Evolutionary conservation across 306 rosid genomes (phyloP), one percentile per base, ranked within the genome.

Genomic region (Delonix regia): DNA sequence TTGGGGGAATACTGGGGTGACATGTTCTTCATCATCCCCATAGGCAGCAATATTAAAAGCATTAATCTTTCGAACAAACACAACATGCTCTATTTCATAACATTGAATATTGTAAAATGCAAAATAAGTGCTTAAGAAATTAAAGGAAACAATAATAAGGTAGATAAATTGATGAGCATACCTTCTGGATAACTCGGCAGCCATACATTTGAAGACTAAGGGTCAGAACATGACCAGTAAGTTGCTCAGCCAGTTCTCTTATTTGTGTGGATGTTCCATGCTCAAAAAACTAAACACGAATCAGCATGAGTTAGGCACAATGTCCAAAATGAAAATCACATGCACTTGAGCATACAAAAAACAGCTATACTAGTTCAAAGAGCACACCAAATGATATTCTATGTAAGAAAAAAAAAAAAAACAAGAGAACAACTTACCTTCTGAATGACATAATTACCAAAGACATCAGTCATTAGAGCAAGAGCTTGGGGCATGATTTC

Each of bases 161-260:
- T 9, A 45, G 75, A 56, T 21, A 79, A 85, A 75, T 53, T 63
- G 51, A 66, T 25, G 16, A 42, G 27, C 79, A 49, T 80, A 94
- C 97, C 97, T 92, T 94, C 84, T 94, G 99, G 84, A 94, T 94
- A 83, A 94, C 99, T 25, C 99, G 92, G 80, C 99, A 94, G 69
- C 99, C 99, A 87, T 94, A 94, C 99, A 94, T 94, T 79, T 94
- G 99, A 83, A 94, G 99, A 89, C 97, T 87, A 45, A 92, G 89
- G 45, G 93, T 89, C 78, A 94, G 91, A 71, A 94, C 97, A 64
- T 94, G 95, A 61, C 87, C 87, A 12, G 90, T 83, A 79, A 94
- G 97, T 64, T 94, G 93, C 83, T 94, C 91, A 67, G 97, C 99
- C 83, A 94, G 74, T 79, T 94, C 99, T 85, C 97, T 92, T 83